phyloP scores from a whole-genome alignment of 352 stramenopile genomes.

The Phytopythium helicoides region DNA sequence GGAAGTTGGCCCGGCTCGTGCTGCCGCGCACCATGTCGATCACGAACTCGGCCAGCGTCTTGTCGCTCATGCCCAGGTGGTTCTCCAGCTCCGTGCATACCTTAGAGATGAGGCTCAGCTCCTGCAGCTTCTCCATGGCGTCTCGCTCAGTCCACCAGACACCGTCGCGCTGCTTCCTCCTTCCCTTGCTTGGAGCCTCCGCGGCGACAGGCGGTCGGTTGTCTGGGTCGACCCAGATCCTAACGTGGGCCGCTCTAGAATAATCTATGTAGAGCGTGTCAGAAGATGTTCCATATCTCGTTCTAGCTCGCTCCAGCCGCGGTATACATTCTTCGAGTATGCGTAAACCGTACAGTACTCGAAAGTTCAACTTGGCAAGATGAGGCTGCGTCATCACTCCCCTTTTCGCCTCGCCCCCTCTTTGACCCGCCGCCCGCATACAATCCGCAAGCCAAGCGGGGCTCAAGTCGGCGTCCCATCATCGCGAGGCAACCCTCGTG shows the following conservation, averaged over 20 bases:
- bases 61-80: slow-evolving; percentile 94
- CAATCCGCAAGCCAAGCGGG: slow-evolving; percentile 5
- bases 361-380: slow-evolving; percentile 31
- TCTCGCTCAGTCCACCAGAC: neutral
- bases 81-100: slow-evolving; percentile 89
- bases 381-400: slow-evolving; percentile 30
- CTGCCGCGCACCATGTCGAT: slow-evolving; percentile 88
- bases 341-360: slow-evolving; percentile 3
- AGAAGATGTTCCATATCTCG: neutral
- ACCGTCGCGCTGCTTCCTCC: neutral
- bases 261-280: neutral
- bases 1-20: slow-evolving; percentile 56
- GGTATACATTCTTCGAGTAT: slow-evolving; percentile 6
- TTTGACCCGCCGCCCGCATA: slow-evolving; percentile 3
- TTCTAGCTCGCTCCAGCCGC: neutral
- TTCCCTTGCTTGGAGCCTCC: neutral
- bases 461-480: neutral
- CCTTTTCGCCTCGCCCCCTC: neutral
- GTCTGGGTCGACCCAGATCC: neutral
- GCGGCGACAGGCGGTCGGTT: neutral
- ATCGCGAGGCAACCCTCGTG: slow-evolving; percentile 10
- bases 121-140: slow-evolving; percentile 87
- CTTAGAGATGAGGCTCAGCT: slow-evolving; percentile 88
- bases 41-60: slow-evolving; percentile 96
- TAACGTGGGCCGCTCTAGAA: slow-evolving; percentile 4